Evolutionary conservation across 23 red algal species (phyloP).

Genomic region (Gracilaria caudata): DNA sequence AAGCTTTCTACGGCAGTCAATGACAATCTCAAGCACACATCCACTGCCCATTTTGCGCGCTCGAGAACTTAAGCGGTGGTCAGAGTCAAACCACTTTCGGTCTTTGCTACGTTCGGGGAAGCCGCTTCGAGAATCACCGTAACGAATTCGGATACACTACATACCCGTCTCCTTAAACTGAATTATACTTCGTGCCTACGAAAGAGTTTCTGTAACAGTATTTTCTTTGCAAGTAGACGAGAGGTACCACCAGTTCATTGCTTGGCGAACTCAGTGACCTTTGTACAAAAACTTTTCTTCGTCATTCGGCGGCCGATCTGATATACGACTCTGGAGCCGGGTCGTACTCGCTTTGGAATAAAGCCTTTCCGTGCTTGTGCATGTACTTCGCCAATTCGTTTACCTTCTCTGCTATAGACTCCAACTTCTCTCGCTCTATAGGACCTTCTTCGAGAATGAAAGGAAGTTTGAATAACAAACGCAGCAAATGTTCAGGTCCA

Average conservation of each 20-base stretch:
- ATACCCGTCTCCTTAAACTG: not conserved
- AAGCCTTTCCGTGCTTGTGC: slow-evolving; percentile 69
- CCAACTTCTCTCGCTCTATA: slow-evolving; percentile 62
- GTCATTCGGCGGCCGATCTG: not conserved
- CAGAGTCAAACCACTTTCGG: slow-evolving; percentile 74
- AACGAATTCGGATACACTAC: not conserved
- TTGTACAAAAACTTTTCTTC: not conserved
- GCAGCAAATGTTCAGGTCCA: slow-evolving; percentile 91
- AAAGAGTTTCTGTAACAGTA: not conserved
- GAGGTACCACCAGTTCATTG: not conserved
- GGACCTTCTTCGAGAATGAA: slow-evolving; percentile 47
- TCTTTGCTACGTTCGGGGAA: slow-evolving; percentile 63
- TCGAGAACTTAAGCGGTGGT: slow-evolving; percentile 85
- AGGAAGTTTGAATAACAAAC: slow-evolving; percentile 90
- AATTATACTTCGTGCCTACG: not conserved
- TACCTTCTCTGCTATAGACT: slow-evolving; percentile 75
- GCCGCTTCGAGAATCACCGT: slow-evolving; percentile 28
- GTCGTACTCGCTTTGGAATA: slow-evolving; percentile 67
- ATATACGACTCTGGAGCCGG: slow-evolving; percentile 44
- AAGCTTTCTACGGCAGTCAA: slow-evolving; percentile 65
- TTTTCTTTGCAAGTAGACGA: not conserved
- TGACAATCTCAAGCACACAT: slow-evolving; percentile 69
- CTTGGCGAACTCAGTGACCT: not conserved
- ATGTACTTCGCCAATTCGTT: slow-evolving; percentile 84
- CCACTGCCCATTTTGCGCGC: slow-evolving; percentile 83